These are phyloP conservation scores for Chlamydomonas schloesseri DNA, from an alignment of 139 green algal genomes.

Conservation along the genomic window DNA sequence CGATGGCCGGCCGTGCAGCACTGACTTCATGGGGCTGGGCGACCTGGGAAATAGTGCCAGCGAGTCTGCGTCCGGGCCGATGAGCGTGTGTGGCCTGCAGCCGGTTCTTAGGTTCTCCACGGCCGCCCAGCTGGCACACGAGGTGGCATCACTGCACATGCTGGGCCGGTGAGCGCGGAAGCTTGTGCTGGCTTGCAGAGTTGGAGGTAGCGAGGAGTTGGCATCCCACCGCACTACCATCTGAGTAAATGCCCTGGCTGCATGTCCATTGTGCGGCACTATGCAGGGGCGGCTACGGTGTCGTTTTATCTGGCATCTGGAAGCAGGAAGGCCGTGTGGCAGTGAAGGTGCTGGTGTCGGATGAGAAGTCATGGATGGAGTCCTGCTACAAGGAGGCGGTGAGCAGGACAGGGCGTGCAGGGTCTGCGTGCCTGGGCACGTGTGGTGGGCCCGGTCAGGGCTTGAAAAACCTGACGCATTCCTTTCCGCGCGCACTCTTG, in stretches of 20 bases:
- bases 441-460: neutral
- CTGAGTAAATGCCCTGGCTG: too few relatives aligned
- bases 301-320: constrained; percentile 17
- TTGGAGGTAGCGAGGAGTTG: too few relatives aligned
- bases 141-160: constrained; percentile 14
- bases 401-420: neutral
- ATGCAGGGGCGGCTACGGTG: constrained; percentile 28
- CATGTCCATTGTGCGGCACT: too few relatives aligned
- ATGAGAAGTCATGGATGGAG: constrained; percentile 9
- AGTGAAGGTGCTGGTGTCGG: constrained; percentile 18
- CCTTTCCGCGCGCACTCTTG: neutral
- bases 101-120: neutral
- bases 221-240: too few relatives aligned
- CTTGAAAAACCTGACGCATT: neutral
- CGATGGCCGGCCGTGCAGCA: neutral
- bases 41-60: neutral
- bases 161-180: constrained; percentile 23
- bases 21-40: neutral
- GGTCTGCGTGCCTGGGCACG: too few relatives aligned
- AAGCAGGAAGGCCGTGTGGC: constrained; percentile 20
- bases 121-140: neutral
- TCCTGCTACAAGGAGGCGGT: constrained; percentile 35
- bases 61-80: neutral
- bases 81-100: neutral
- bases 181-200: too few relatives aligned